Percentiles rank a stretch among this genome's conserved stretches.
phyloP scores from a whole-genome alignment of 768 basidiomycete species.

The Russula sp. region DNA sequence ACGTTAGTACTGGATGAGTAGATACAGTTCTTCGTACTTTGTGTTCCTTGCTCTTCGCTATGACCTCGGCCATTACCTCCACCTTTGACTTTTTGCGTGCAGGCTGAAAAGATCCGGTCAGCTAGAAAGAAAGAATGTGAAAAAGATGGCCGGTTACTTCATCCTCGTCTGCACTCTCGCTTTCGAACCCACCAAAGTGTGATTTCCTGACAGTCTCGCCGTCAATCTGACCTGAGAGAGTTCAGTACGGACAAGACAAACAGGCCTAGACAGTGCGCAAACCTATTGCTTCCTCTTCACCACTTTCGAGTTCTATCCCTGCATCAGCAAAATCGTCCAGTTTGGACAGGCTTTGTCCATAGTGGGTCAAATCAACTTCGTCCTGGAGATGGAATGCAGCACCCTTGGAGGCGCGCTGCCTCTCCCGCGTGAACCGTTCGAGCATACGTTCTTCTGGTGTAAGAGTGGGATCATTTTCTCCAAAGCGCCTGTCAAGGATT shows the following conservation, averaged over 20 bases:
- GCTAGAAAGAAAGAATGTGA: slow-evolving; percentile 1
- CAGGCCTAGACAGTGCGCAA: neutral
- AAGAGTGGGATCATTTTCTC: slow-evolving; percentile 89
- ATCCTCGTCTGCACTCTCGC: slow-evolving; percentile 51
- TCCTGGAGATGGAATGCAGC: slow-evolving; percentile 84
- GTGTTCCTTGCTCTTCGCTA: slow-evolving; percentile 94
- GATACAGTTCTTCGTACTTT: slow-evolving; percentile 48
- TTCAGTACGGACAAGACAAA: neutral
- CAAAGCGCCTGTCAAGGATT: slow-evolving; percentile 89
- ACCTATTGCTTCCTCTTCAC: slow-evolving; percentile 47
- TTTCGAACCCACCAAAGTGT: slow-evolving; percentile 86
- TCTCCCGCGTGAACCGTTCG: slow-evolving; percentile 89
- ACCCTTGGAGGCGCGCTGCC: slow-evolving; percentile 71
- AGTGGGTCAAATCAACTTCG: slow-evolving; percentile 86
- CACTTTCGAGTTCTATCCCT: slow-evolving; percentile 50
- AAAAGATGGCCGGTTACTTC: slow-evolving; percentile 26
- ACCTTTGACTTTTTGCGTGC: slow-evolving; percentile 85
- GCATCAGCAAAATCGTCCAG: slow-evolving; percentile 78
- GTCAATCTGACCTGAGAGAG: slow-evolving; percentile 54
- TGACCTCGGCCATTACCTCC: slow-evolving; percentile 96
- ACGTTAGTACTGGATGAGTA: neutral
- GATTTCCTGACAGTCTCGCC: slow-evolving; percentile 53
- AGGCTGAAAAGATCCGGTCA: slow-evolving; percentile 40
- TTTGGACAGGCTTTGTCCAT: slow-evolving; percentile 80
- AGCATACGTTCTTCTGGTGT: slow-evolving; percentile 96